These are phyloP conservation scores for Orbilia oligospora DNA, from an alignment of 2,329 filamentous ascomycete genomes.

Conservation along the genomic window DNA sequence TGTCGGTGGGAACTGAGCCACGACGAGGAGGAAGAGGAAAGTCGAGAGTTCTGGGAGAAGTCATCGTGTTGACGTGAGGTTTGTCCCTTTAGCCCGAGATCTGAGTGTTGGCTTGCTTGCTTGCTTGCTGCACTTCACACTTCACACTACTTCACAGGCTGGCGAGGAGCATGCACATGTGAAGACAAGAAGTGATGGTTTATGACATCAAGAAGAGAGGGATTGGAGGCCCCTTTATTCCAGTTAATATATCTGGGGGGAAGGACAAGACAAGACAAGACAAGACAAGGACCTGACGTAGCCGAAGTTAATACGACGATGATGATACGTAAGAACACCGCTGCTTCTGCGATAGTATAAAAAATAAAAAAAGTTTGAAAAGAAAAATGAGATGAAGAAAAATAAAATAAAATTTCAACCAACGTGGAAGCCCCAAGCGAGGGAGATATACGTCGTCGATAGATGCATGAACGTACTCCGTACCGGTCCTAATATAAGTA, in stretches of 20 bases:
- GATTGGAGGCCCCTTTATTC: constrained; percentile 24
- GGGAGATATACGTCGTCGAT: background rate
- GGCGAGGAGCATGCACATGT: constrained; percentile 28
- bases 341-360: background rate
- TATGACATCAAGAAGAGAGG: constrained; percentile 39
- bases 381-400: no score
- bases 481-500: background rate
- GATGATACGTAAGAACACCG: background rate
- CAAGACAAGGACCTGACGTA: constrained; percentile 27
- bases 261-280: background rate
- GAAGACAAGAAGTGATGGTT: constrained; percentile 28
- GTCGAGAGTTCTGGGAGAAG: constrained; percentile 55
- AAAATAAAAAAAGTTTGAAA: background rate
- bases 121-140: no score
- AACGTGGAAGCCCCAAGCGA: constrained; percentile 50
- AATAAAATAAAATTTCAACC: background rate
- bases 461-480: background rate
- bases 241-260: constrained; percentile 12
- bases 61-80: constrained; percentile 36
- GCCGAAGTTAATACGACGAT: constrained; percentile 2
- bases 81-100: constrained; percentile 26
- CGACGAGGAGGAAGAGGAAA: constrained; percentile 56
- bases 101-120: no score
- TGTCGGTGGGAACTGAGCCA: constrained; percentile 39
- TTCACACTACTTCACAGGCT: background rate